phyloP scores from a whole-genome alignment of 2,329 filamentous ascomycete genomes.

The Pseudogymnoascus sp. region DNA sequence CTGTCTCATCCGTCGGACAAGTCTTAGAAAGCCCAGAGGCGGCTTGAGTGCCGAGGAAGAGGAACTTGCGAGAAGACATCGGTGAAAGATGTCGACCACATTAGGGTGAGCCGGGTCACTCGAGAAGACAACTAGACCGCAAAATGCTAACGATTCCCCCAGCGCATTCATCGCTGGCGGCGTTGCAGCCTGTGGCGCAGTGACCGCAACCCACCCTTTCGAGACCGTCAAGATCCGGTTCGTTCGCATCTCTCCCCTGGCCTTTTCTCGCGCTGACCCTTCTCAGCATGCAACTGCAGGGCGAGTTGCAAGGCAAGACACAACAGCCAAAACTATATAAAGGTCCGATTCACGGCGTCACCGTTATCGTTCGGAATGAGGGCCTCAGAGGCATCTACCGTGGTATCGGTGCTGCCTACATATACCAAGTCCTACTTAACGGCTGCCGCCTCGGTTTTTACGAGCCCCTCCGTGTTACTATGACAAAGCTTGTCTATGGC shows the following conservation, averaged over 20 bases:
- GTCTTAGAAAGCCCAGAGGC: neutral
- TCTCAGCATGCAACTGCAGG: slow-evolving; percentile 81
- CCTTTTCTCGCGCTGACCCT: slow-evolving; percentile 1
- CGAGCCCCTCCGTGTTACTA: slow-evolving; percentile 73
- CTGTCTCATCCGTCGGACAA: neutral
- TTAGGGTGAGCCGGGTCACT: slow-evolving; percentile 33
- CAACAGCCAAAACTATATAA: slow-evolving; percentile 82
- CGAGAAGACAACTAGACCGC: neutral
- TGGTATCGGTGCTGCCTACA: slow-evolving; percentile 83
- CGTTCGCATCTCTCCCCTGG: slow-evolving; percentile 23
- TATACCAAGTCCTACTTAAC: slow-evolving; percentile 94
- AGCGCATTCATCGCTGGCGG: slow-evolving; percentile 90
- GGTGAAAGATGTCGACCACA: slow-evolving; percentile 44
- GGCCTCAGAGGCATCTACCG: slow-evolving; percentile 78
- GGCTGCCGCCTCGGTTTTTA: slow-evolving; percentile 96
- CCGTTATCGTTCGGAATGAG: slow-evolving; percentile 85
- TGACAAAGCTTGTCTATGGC: slow-evolving; percentile 63
- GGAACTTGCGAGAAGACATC: neutral
- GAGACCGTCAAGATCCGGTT: slow-evolving; percentile 98
- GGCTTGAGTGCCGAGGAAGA: neutral
- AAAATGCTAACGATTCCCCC: slow-evolving; percentile 17
- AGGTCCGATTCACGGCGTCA: slow-evolving; percentile 84
- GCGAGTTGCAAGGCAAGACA: slow-evolving; percentile 81
- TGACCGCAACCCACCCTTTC: slow-evolving; percentile 95
- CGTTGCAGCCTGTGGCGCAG: slow-evolving; percentile 92